Evolutionary conservation across 2,329 filamentous ascomycete species (phyloP).

Genomic region (Aspergillus hiratsukae): DNA sequence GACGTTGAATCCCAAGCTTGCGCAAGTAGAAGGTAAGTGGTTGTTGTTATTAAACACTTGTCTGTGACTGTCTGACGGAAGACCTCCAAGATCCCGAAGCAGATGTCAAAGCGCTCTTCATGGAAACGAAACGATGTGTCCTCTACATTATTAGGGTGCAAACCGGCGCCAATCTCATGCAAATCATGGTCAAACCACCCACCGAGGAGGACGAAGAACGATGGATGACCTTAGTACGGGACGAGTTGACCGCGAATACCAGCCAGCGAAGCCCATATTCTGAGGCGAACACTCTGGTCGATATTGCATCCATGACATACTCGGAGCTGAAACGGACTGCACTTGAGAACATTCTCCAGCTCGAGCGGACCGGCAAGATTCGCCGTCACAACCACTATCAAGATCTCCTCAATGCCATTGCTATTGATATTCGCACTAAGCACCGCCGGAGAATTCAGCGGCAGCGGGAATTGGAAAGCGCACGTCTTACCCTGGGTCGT

Average conservation of each 20-base stretch:
- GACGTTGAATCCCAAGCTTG: conserved; percentile 82
- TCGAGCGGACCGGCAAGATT: conserved; percentile 84
- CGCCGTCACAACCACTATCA: conserved; percentile 87
- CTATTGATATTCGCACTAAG: conserved; percentile 94
- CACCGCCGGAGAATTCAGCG: conserved; percentile 88
- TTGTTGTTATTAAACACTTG: not conserved
- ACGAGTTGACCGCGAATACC: conserved; percentile 69
- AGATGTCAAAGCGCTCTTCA: conserved; percentile 86
- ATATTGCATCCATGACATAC: conserved; percentile 86
- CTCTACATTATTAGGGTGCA: conserved; percentile 97
- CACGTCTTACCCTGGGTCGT: conserved; percentile 44
- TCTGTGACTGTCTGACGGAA: conserved; percentile 4
- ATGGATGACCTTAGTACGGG: conserved; percentile 75
- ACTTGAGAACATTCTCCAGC: conserved; percentile 84
- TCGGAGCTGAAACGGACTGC: conserved; percentile 88
- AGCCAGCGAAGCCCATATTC: conserved; percentile 80
- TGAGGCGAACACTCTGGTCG: conserved; percentile 75
- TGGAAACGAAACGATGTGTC: conserved; percentile 96
- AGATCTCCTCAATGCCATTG: conserved; percentile 95
- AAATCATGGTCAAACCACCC: conserved; percentile 90
- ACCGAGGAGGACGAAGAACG: conserved; percentile 80
- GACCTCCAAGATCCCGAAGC: conserved; percentile 71
- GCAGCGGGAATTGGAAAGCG: conserved; percentile 76
- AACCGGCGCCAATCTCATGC: conserved; percentile 83
- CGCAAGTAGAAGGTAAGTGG: conserved; percentile 66